phyloP scores from a whole-genome alignment of 768 basidiomycete genomes.

The Fistulinella prunicolor region DNA sequence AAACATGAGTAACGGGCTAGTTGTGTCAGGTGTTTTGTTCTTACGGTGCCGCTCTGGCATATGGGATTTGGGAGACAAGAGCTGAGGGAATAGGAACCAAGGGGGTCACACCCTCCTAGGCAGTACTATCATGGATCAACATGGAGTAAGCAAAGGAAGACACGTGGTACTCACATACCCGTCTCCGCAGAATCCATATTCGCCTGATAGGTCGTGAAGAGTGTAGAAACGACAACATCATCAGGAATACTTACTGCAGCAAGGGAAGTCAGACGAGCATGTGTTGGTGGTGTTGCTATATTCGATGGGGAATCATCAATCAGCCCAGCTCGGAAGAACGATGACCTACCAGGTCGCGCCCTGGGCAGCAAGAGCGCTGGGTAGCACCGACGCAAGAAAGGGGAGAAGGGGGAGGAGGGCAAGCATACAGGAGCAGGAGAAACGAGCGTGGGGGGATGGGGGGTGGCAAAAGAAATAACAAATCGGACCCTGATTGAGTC shows the following conservation, averaged over 20 bases:
- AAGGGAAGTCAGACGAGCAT: slow-evolving; percentile 39
- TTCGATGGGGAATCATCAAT: background rate
- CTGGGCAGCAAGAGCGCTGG: slow-evolving; percentile 18
- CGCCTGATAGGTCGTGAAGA: slow-evolving; percentile 31
- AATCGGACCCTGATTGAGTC: background rate
- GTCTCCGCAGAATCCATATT: slow-evolving; percentile 54
- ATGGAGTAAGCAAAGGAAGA: background rate
- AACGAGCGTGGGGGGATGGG: slow-evolving; percentile 13
- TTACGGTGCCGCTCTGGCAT: slow-evolving; percentile 60
- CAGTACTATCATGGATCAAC: slow-evolving; percentile 54
- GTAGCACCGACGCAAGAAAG: slow-evolving; percentile 16
- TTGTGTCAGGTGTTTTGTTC: slow-evolving; percentile 12
- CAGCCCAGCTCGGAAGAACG: background rate
- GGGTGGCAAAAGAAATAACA: background rate
- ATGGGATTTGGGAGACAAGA: slow-evolving; percentile 74
- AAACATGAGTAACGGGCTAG: background rate
- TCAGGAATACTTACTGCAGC: slow-evolving; percentile 38
- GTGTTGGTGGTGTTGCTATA: slow-evolving; percentile 36
- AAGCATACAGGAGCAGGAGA: slow-evolving; percentile 20
- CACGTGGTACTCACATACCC: slow-evolving; percentile 32
- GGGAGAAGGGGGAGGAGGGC: slow-evolving; percentile 15
- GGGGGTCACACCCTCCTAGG: slow-evolving; percentile 83
- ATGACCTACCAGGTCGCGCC: slow-evolving; percentile 28
- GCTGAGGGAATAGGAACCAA: slow-evolving; percentile 55
- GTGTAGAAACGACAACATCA: background rate